Conservation (phyloP, 2,329 filamentous ascomycete genomes). For the Aspergillus melleus region DNA sequence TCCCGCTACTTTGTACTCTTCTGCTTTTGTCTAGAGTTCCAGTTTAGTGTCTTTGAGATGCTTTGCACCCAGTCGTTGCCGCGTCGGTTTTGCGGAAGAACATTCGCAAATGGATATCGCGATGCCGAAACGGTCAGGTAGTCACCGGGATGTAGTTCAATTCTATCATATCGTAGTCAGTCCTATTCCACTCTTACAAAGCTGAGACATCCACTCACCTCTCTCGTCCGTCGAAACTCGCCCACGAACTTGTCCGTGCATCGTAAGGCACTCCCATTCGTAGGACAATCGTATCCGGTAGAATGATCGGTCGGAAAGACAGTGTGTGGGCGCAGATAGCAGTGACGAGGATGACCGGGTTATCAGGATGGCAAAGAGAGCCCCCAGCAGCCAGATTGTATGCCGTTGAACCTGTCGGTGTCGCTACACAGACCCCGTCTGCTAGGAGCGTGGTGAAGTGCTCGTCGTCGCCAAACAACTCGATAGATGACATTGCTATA, state of each 20-base stretch:
- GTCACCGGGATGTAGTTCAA: slow-evolving; percentile 51
- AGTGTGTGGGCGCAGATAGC: slow-evolving; percentile 94
- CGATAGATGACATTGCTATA: slow-evolving; percentile 82
- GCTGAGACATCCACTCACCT: slow-evolving; percentile 46
- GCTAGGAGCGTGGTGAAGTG: slow-evolving; percentile 93
- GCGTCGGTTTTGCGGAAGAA: slow-evolving; percentile 44
- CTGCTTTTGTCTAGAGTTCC: slow-evolving; percentile 51
- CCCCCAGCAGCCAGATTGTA: slow-evolving; percentile 97
- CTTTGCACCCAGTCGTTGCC: slow-evolving; percentile 53
- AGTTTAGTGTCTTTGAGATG: slow-evolving; percentile 52
- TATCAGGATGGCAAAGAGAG: slow-evolving; percentile 91
- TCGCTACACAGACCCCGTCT: slow-evolving; percentile 90
- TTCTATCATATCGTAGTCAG: slow-evolving; percentile 30
- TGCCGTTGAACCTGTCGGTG: slow-evolving; percentile 89
- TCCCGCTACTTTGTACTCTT: slow-evolving; percentile 36
- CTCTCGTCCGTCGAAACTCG: slow-evolving; percentile 95
- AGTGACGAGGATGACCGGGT: slow-evolving; percentile 91
- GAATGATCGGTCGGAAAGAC: slow-evolving; percentile 92
- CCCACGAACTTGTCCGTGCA: slow-evolving; percentile 86
- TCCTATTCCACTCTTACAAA: not conserved
- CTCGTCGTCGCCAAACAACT: slow-evolving; percentile 92
- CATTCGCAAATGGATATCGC: slow-evolving; percentile 53
- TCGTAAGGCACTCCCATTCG: slow-evolving; percentile 93
- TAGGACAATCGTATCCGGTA: slow-evolving; percentile 93
- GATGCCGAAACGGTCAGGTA: slow-evolving; percentile 55